Evolutionary conservation across 1,284 basidiomycete genomes (phyloP), one percentile per base, ranked within the genome.

Genomic region (Golubevia sp.): DNA sequence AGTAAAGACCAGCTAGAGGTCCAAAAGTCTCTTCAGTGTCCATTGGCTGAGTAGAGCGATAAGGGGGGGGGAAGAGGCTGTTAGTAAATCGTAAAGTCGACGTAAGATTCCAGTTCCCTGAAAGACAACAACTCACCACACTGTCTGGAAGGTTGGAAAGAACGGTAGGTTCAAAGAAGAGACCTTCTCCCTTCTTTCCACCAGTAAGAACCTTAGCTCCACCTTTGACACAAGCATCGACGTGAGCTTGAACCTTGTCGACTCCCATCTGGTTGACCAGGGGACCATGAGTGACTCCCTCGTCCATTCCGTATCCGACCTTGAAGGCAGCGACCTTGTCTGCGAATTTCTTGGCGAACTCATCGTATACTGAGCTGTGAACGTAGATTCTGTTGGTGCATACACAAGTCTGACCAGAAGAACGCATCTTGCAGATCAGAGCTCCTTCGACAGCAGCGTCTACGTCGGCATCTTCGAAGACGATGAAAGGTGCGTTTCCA

Each of bases 391-490:
- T 86, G 84, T 94, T 94, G 23, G 91, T 91, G 75, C 91, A 84
- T 48, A 94, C 86, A 72, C 93, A 94, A 0, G 95, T 96, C 85
- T 99, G 97, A 1, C 96, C 96, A 18, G 89, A 91, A 25, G 88
- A 88, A 55, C 97, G 90, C 89, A 98, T 99, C 86, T 99, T 99
- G 88, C 89, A 92, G 1, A 88, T 79, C 67, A 97, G 88, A 3
- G 92, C 92, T 56, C 87, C 94, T 68, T 91, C 90, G n/a, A 99
- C 92, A 25, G 97, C 97, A 59, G 91, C 90, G 66, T 94, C 92
- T 58, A 99, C 88, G 81, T 99, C 91, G 0, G 95, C 95, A 78
- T 99, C 97, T 66, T 94, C 92, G 81, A 99, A 99, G 6, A 99
- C 93, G 71, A 97, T 96, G 85, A 96, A 96, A 0, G 94, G 91